These are phyloP conservation scores for Neurospora africana DNA, from an alignment of 495 filamentous ascomycete genomes.

Conservation along the genomic window DNA sequence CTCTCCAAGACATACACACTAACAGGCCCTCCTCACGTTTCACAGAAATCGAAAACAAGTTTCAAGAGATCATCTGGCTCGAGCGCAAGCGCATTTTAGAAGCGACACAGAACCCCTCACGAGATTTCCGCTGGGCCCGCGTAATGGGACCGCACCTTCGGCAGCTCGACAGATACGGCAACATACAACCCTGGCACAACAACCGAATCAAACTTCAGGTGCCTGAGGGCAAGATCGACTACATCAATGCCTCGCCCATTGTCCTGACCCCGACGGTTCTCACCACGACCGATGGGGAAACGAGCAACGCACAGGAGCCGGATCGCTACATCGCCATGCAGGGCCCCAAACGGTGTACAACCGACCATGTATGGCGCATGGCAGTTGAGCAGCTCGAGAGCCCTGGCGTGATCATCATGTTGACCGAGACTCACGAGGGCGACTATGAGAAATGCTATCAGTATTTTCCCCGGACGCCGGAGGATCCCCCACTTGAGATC, in stretches of 20 bases:
- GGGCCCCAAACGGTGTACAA: conserved; percentile 65
- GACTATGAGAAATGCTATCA: conserved; percentile 83
- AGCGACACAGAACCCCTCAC: conserved; percentile 31
- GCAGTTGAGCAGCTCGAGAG: conserved; percentile 71
- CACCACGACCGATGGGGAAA: conserved; percentile 29
- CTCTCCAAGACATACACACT: conserved; percentile 1
- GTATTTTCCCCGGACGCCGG: conserved; percentile 64
- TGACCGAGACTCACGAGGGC: conserved; percentile 78
- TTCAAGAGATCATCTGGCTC: conserved; percentile 51
- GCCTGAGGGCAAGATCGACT: conserved; percentile 68
- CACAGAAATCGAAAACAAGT: conserved; percentile 42
- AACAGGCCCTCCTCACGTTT: conserved; percentile 1
- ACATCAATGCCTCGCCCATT: conserved; percentile 95
- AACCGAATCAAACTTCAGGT: conserved; percentile 80
- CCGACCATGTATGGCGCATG: conserved; percentile 92
- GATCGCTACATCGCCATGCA: conserved; percentile 51
- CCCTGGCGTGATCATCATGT: conserved; percentile 86
- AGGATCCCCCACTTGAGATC: conserved; percentile 42
- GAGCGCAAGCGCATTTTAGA: conserved; percentile 46
- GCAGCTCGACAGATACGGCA: conserved; percentile 65
- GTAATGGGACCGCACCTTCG: conserved; percentile 37
- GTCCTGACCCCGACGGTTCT: conserved; percentile 49
- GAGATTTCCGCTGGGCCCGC: conserved; percentile 46
- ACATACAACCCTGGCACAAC: conserved; percentile 77
- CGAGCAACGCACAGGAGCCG: conserved; percentile 23